These are phyloP conservation scores for Bolboschoenoplectus hybrid DNA, from an alignment of 202 grass and related monocot genomes.

Conservation along the genomic window DNA sequence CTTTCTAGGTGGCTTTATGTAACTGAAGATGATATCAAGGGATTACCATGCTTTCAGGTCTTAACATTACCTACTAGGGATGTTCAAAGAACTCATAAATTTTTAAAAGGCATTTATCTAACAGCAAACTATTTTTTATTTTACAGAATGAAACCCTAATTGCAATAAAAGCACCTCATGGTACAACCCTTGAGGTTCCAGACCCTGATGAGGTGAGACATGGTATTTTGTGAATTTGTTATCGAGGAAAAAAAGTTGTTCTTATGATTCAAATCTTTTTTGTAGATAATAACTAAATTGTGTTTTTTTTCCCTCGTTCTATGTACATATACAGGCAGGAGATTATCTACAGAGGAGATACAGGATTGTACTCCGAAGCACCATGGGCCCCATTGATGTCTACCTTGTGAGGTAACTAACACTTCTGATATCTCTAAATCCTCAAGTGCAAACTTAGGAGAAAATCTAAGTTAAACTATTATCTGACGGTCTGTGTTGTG, in stretches of 20 bases:
- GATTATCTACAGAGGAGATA: slow-evolving; percentile 79
- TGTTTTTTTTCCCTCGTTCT: slow-evolving; percentile 26
- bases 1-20: slow-evolving; percentile 84
- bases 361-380: slow-evolving; percentile 82
- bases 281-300: slow-evolving; percentile 8
- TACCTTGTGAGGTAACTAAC: slow-evolving; percentile 82
- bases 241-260: background rate
- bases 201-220: slow-evolving; percentile 73
- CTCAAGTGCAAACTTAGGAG: background rate
- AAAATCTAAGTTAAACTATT: background rate
- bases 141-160: slow-evolving; percentile 85
- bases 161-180: slow-evolving; percentile 94
- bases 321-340: slow-evolving; percentile 54
- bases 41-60: slow-evolving; percentile 88
- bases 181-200: slow-evolving; percentile 87
- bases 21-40: slow-evolving; percentile 98
- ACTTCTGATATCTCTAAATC: slow-evolving; percentile 31
- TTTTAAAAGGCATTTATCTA: slow-evolving; percentile 1
- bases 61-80: slow-evolving; percentile 23
- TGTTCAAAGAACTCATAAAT: background rate
- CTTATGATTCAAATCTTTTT: background rate
- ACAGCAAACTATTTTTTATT: slow-evolving; percentile 7
- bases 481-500: slow-evolving; percentile 45
- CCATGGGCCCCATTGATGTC: slow-evolving; percentile 84
- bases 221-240: slow-evolving; percentile 37